Percentiles rank a stretch among this genome's conserved stretches.
Evolutionary conservation across 768 basidiomycete genomes (phyloP).

Genomic region (Amanita exitialis): DNA sequence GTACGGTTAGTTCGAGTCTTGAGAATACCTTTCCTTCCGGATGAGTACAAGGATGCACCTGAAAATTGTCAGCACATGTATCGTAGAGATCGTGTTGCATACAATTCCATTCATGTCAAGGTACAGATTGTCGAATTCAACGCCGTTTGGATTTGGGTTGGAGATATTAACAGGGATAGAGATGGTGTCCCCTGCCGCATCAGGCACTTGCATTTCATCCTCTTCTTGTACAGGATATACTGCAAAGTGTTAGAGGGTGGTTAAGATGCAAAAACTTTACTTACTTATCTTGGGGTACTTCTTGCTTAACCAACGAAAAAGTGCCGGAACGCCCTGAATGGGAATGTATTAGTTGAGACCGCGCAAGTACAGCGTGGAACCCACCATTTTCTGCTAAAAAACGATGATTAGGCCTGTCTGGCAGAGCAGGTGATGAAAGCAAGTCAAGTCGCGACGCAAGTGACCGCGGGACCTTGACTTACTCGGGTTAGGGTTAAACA

Average conservation of each 20-base stretch:
- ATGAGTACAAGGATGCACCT: constrained; percentile 99
- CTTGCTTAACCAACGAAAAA: constrained; percentile 97
- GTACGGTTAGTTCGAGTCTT: background rate
- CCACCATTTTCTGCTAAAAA: background rate
- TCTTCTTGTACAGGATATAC: constrained; percentile 80
- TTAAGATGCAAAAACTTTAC: constrained; percentile 16
- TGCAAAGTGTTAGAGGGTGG: constrained; percentile 15
- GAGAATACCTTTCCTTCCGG: constrained; percentile 80
- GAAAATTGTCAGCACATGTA: constrained; percentile 3
- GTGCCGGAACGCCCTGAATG: constrained; percentile 86
- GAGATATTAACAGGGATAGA: constrained; percentile 73
- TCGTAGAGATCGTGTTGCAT: constrained; percentile 17
- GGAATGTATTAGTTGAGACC: background rate
- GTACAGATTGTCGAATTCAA: constrained; percentile 94
- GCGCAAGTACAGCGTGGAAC: background rate
- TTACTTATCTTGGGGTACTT: constrained; percentile 96
- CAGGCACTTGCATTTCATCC: constrained; percentile 60
- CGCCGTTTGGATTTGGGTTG: constrained; percentile 85
- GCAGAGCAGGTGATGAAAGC: background rate
- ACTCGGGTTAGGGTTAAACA: constrained; percentile 6
- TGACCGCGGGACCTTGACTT: background rate
- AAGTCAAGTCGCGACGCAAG: background rate
- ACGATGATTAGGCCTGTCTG: background rate
- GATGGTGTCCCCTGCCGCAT: constrained; percentile 56
- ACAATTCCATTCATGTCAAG: constrained; percentile 99